These are phyloP conservation scores for Beauveria pseudobassiana DNA, from an alignment of 2,329 filamentous ascomycete species.

Conservation along the genomic window DNA sequence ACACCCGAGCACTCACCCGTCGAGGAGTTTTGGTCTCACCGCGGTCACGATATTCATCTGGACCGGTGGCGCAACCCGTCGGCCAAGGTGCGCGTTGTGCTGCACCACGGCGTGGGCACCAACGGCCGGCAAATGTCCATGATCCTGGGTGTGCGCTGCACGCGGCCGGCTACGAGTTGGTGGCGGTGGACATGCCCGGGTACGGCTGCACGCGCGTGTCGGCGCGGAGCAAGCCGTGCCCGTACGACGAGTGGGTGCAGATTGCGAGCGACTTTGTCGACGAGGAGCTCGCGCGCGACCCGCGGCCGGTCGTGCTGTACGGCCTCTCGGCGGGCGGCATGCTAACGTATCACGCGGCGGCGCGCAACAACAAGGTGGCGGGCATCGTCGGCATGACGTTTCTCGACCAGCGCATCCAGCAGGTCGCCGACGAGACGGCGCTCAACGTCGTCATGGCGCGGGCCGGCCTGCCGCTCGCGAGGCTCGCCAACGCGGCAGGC, in stretches of 20 bases:
- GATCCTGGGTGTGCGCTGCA: background rate
- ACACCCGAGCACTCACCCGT: background rate
- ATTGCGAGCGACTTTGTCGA: constrained; percentile 1
- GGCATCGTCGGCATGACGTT: constrained; percentile 4
- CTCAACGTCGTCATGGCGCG: background rate
- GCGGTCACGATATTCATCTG: background rate
- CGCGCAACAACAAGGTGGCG: background rate
- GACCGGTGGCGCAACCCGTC: constrained; percentile 6
- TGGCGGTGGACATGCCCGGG: background rate
- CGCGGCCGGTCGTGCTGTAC: constrained; percentile 1
- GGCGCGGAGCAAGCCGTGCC: background rate
- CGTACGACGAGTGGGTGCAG: constrained; percentile 5
- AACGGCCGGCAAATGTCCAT: constrained; percentile 4
- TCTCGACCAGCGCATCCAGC: background rate
- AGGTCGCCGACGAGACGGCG: constrained; percentile 1
- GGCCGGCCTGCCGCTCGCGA: background rate
- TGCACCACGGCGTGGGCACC: constrained; percentile 5
- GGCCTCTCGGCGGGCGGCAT: background rate
- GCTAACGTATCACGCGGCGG: background rate
- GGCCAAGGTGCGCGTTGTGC: background rate
- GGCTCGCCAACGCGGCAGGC: background rate
- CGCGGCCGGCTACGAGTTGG: background rate
- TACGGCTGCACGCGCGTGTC: background rate
- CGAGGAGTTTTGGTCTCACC: constrained; percentile 1
- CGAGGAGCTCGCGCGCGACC: background rate